Evolutionary conservation across 805 yeast species (phyloP), one percentile per base, ranked within the genome.

Genomic region (Kuraishia cidri): DNA sequence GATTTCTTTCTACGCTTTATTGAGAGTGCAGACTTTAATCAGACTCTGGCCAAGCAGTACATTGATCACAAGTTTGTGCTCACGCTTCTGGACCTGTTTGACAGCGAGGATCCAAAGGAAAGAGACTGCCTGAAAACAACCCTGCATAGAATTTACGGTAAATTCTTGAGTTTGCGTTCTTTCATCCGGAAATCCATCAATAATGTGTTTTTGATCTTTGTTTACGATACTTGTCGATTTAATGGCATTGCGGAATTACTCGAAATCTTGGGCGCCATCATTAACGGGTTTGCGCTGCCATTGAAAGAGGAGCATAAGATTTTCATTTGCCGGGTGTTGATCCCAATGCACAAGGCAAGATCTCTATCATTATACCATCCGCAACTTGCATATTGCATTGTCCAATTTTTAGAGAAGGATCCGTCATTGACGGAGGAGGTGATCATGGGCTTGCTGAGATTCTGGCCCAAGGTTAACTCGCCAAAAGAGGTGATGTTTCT

Each of bases 281-380:
- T 92, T 51, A 92, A 92, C 58, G 98, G 98, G 10, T 92, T 92
- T 65, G 98, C 98, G 2, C 67, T 92, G 41, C 98, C 98, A 4
- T 70, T 92, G 47, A 92, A 92, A 54, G 97, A 92, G 47, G 98
- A 92, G 57, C 98, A 92, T 59, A 92, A 92, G 58, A 76, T 84
- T 10, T 92, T 92, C 47, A 60, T 92, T 41, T 76, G 84, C 22
- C 69, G 95, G 37, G 90, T 90, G 13, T 69, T 92, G 47, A 67
- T 92, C 18, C 98, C 98, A 19, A 62, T 92, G 55, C 98, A 92
- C 57, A 90, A 92, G 56, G 90, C 85, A 12, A 80, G 88, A 53
- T 75, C 92, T 33, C 66, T 92, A 36, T 80, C 94, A 6, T 63
- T 90, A 41, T 92, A 90, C 56, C 98, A 92, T 54, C 96, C 97